Evolutionary conservation across 2,329 filamentous ascomycete species (phyloP), one percentile per base, ranked within the genome.

Genomic region (Cryphonectria carpinicola): DNA sequence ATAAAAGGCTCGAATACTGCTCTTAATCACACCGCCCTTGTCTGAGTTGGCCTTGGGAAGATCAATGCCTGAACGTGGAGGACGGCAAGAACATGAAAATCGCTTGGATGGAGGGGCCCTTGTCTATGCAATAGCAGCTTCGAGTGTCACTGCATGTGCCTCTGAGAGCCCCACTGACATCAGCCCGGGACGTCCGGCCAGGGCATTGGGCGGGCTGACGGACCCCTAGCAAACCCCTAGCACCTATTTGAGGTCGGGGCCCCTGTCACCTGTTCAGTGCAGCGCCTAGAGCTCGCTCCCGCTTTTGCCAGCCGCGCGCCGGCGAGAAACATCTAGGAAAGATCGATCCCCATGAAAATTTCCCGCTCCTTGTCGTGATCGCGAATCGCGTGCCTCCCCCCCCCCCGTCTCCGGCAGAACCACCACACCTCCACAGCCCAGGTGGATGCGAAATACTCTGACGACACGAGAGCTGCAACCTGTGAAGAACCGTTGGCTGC

Each of bases 41-140:
- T 49, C 25, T 37, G 49, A 63, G 43, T 39, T 52, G 58, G 22
- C 35, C 22, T 58, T 43, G n/a, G 37, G 62, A n/a, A 65, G 39
- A 56, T 54, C 65, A 22, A 52, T 52, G 43, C 28, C 22, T 19
- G 61, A 43, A 25, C 66, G 60, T 49, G 66, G 46, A 49, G 49
- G 56, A 62, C 8, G 54, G 64, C 39, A 66, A 56, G 68, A 66
- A 58, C 58, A 62, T 54, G 63, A 70, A 66, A 67, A 58, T 71
- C 69, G 71, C 66, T 35, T 54, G 32, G 58, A 63, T 71, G 56
- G 69, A 69, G 70, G 71, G 69, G 63, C 69, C 52, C 63, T 66
- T 64, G 70, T 35, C 63, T n/a, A 46, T 52, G 49, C 61, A 28
- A 39, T 17, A 43, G 35, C n/a, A 28, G 35, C 41, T 46, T 22